These are phyloP conservation scores for Suillus fuscotomentosus DNA, from an alignment of 768 basidiomycete genomes.

Conservation along the genomic window DNA sequence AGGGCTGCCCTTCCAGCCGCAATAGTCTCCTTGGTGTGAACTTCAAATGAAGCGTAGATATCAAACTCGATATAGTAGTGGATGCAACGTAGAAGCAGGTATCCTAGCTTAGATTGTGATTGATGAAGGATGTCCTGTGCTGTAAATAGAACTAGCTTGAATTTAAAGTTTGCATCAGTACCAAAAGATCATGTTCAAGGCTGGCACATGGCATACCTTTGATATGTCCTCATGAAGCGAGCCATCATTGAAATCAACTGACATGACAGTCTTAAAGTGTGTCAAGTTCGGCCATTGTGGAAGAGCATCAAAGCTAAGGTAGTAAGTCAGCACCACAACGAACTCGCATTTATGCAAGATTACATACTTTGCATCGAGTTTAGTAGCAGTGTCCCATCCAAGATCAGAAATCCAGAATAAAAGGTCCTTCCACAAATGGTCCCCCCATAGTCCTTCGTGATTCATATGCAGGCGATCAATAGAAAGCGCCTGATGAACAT, in stretches of 20 bases:
- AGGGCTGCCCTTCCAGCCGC: conserved; percentile 19
- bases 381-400: conserved; percentile 5
- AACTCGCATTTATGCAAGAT: neutral
- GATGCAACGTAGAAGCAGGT: conserved; percentile 27
- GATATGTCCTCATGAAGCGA: conserved; percentile 35
- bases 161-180: neutral
- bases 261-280: conserved; percentile 29
- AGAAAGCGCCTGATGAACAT: conserved; percentile 32
- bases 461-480: conserved; percentile 42
- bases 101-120: conserved; percentile 14
- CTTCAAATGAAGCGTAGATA: conserved; percentile 27
- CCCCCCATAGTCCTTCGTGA: conserved; percentile 29
- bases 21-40: conserved; percentile 32
- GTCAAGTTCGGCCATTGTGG: conserved; percentile 35
- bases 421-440: conserved; percentile 31
- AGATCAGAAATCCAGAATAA: conserved; percentile 14
- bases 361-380: conserved; percentile 22
- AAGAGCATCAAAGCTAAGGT: conserved; percentile 23
- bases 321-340: neutral
- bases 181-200: neutral
- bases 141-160: conserved; percentile 30
- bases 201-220: conserved; percentile 23
- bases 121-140: conserved; percentile 21
- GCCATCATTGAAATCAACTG: conserved; percentile 33
- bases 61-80: conserved; percentile 31